Evolutionary conservation across 768 basidiomycete species (phyloP), one percentile per base, ranked within the genome.

Genomic region (Tremella fuciformis): DNA sequence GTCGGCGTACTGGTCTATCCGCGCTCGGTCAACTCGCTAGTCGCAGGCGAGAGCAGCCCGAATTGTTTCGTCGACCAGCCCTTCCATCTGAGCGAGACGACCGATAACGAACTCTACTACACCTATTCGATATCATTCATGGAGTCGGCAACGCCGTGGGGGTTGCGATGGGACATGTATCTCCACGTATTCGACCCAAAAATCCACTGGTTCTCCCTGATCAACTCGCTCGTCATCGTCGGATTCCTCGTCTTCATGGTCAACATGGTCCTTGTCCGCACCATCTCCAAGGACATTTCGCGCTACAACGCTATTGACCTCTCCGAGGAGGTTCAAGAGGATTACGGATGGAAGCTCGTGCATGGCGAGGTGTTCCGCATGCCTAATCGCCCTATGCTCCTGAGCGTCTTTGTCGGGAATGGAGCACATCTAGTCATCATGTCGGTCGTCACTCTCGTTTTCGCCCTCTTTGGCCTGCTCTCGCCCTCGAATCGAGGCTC

Each of bases 321-420:
- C 39, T 88, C 87, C 62, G 91, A 94, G 71, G 91, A 94, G 69
- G 88, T 96, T 1, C 91, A 93, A 77, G 94, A 98, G 79, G 94
- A 98, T 67, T 94, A 87, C 84, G 94, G 94, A 1, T 98, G 94
- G 94, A 98, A 98, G 73, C 83, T 98, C 16, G 86, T 98, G 21
- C 91, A 96, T 66, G 92, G 91, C 19, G 94, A 98, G 77, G 89
- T 98, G 16, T 98, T 97, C 81, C 84, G 94, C 19, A 80, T 86
- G 0, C 94, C 94, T 0, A 78, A 79, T 46, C 82, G 86, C 53
- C 85, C 91, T 0, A 84, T 92, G 82, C 63, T 87, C 8, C 79
- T 98, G 8, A 86, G 91, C 2, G 83, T 91, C 38, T 82, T 92
- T 78, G 85, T 88, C n/a, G 94, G 94, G 11, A 97, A 91, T 69